Evolutionary conservation across 139 green algal genomes (phyloP).

Genomic region (Nannochloris sp.): DNA sequence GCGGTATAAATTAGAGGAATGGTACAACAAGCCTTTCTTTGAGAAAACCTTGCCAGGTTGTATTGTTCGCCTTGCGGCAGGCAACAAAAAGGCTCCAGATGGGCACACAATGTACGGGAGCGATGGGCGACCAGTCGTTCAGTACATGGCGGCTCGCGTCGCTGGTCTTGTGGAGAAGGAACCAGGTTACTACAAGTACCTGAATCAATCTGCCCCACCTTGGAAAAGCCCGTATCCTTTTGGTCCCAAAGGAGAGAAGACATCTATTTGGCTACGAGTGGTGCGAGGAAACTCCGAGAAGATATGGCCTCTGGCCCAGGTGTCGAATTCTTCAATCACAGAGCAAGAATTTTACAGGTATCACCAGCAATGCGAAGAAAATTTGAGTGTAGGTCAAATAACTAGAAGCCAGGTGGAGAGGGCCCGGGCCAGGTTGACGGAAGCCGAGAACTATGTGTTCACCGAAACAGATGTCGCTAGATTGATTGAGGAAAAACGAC

Average conservation of each 20-base stretch:
- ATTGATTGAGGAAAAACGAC: slow-evolving; percentile 38
- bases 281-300: slow-evolving; percentile 19
- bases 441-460: slow-evolving; percentile 42
- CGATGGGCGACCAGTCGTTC: not conserved
- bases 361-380: slow-evolving; percentile 13
- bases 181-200: slow-evolving; percentile 31
- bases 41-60: slow-evolving; percentile 30
- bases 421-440: slow-evolving; percentile 7
- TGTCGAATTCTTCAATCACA: slow-evolving; percentile 40
- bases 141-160: slow-evolving; percentile 30
- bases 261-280: slow-evolving; percentile 34
- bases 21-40: slow-evolving; percentile 48
- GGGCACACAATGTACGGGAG: not conserved
- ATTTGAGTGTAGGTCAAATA: slow-evolving; percentile 16
- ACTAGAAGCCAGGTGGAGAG: slow-evolving; percentile 9
- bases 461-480: slow-evolving; percentile 38
- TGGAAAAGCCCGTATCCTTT: slow-evolving; percentile 31
- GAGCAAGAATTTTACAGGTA: slow-evolving; percentile 29
- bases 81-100: slow-evolving; percentile 3
- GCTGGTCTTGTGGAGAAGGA: slow-evolving; percentile 25
- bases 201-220: slow-evolving; percentile 14
- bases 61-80: slow-evolving; percentile 23
- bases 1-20: slow-evolving; percentile 40
- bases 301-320: slow-evolving; percentile 30
- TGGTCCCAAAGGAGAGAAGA: slow-evolving; percentile 7